Base-by-base conservation (phyloP, 176 grass and related monocot genomes). In the Poa annua region DNA sequence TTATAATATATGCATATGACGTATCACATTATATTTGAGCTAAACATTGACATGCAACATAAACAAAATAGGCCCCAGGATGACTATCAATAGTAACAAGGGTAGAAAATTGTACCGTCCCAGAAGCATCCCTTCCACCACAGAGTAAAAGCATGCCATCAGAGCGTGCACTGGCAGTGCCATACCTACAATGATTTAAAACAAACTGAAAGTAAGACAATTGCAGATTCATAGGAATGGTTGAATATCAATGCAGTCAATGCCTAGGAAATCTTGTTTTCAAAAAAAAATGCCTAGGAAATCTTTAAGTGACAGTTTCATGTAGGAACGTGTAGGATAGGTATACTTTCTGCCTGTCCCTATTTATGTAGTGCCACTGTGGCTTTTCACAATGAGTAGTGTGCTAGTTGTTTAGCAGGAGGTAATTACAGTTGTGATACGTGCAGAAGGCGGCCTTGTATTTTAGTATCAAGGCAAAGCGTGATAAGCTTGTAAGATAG, bases 141-240 rank as follows among this genome's bases (percentile, higher is more conserved):
- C 93, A 99, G 56, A 99, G 91, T 83, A 99, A 92, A 74, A 99
- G 91, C 96, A 99, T 99, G 36, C 96, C 96, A 87, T 99, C 96
- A 24, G 96, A 94, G 55, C 96, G 90, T 74, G 96, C 78, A 96
- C 96, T 96, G 49, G 96, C 96, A 89, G 89, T 93, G 86, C 93
- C 96, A 87, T 99, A 96, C 96, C 96, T 99, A 73, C 44, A 64
- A 16, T 78, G 24, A 88, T 85, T 83, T 66, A 77, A 52, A 77
- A 86, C 41, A 19, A 79, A 66, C 52, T 50, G 38, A 54, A 66
- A 82, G 55, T 86, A 79, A 83, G 80, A 54, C 11, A 79, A 74
- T n/a, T 72, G 24, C 70, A 78, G 5, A 80, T 62, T 57, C 76
- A 77, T 57, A 82, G 3, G 21, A 77, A 47, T 55, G 44, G 56